Conservation (phyloP, 495 filamentous ascomycete species). For the Aspergillus indologenus region DNA sequence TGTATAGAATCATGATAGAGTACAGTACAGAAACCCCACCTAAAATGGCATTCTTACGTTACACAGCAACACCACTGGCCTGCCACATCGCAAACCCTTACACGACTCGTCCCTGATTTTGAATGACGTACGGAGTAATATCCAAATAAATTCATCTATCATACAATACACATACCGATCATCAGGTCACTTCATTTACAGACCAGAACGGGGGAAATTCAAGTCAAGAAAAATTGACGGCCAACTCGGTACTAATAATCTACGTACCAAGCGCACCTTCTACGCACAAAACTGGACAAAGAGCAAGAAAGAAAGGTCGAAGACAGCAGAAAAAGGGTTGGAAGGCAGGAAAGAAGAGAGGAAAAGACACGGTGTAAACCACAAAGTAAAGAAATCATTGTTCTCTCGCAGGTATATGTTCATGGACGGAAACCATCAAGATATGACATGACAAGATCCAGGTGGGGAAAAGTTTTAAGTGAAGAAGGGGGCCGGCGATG, state of each 20-base stretch:
- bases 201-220: not conserved
- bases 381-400: not conserved
- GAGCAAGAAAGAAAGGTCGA: not conserved
- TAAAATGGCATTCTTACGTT: no score
- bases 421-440: not conserved
- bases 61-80: no score
- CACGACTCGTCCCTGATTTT: no score
- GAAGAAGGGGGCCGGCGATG: not conserved
- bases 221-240: not conserved
- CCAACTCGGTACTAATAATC: not conserved
- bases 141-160: not conserved
- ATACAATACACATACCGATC: not conserved
- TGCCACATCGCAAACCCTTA: no score
- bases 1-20: no score
- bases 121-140: no score
- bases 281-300: not conserved
- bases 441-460: not conserved
- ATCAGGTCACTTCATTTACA: not conserved
- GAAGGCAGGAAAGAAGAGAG: not conserved
- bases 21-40: no score
- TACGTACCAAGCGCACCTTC: not conserved
- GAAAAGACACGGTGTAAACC: not conserved
- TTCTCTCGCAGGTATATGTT: not conserved
- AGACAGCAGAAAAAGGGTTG: not conserved
- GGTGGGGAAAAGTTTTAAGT: not conserved